Percentiles rank a stretch among this genome's conserved stretches.
Evolutionary conservation across 768 basidiomycete species (phyloP).

Genomic region (Kwoniella bestiolae): DNA sequence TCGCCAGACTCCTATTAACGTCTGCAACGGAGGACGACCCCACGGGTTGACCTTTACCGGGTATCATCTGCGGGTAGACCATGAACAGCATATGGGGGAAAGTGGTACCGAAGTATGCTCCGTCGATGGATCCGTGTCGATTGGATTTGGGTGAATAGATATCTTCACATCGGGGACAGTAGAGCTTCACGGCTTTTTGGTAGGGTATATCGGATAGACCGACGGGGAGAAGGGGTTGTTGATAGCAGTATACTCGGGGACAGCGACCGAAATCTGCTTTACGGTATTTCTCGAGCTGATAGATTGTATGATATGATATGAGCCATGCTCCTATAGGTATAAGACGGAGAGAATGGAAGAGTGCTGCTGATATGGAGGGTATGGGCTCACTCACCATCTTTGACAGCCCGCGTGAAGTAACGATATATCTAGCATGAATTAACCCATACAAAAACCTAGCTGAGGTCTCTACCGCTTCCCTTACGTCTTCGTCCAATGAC

Average conservation of each 20-base stretch:
- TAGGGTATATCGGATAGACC: slow-evolving; percentile 97
- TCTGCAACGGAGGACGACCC: slow-evolving; percentile 32
- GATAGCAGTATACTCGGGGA: slow-evolving; percentile 93
- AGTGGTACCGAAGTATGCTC: slow-evolving; percentile 97
- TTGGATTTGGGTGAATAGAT: slow-evolving; percentile 97
- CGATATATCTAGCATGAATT: slow-evolving; percentile 96
- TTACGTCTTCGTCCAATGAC: slow-evolving; percentile 88
- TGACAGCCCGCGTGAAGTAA: slow-evolving; percentile 85
- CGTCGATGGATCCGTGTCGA: slow-evolving; percentile 95
- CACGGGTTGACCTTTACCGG: slow-evolving; percentile 67
- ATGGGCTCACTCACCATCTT: slow-evolving; percentile 76
- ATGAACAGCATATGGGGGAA: slow-evolving; percentile 97
- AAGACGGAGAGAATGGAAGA: background rate
- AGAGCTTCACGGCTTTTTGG: slow-evolving; percentile 98
- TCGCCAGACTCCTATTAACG: slow-evolving; percentile 24
- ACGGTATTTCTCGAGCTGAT: slow-evolving; percentile 90
- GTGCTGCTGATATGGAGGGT: background rate
- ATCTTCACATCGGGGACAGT: slow-evolving; percentile 97
- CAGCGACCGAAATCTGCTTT: slow-evolving; percentile 98
- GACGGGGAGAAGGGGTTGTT: slow-evolving; percentile 92
- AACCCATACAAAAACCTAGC: slow-evolving; percentile 92
- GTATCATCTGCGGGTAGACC: slow-evolving; percentile 91
- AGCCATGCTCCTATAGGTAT: background rate
- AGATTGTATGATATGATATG: background rate
- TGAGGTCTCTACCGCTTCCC: slow-evolving; percentile 88